phyloP scores from a whole-genome alignment of 1,139 yeast genomes.

The Pneumocystis carinii region DNA sequence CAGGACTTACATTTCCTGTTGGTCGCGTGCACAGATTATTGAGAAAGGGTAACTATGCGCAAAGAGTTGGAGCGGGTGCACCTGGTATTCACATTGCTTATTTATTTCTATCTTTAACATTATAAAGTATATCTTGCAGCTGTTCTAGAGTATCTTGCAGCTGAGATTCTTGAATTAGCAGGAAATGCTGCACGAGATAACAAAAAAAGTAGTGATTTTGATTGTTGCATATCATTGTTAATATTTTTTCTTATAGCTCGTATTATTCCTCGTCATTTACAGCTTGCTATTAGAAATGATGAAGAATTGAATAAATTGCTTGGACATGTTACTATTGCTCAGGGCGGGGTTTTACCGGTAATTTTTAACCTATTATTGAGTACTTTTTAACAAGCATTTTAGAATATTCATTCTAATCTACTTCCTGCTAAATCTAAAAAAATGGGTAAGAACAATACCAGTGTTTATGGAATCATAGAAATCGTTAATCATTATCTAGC shows the following conservation, averaged over 20 bases:
- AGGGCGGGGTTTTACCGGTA: slow-evolving; percentile 98
- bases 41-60: slow-evolving; percentile 66
- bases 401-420: slow-evolving; percentile 66
- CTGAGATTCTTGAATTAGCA: slow-evolving; percentile 93
- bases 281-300: slow-evolving; percentile 95
- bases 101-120: not conserved
- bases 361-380: slow-evolving; percentile 14
- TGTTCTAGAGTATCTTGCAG: slow-evolving; percentile 88
- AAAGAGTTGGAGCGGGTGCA: slow-evolving; percentile 34
- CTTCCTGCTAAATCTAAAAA: slow-evolving; percentile 70
- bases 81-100: slow-evolving; percentile 13
- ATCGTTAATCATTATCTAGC: not conserved
- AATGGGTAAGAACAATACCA: slow-evolving; percentile 13
- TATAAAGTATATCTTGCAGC: slow-evolving; percentile 83
- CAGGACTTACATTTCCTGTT: slow-evolving; percentile 98
- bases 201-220: slow-evolving; percentile 43
- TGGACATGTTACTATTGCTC: slow-evolving; percentile 90
- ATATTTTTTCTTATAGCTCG: slow-evolving; percentile 32
- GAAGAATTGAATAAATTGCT: slow-evolving; percentile 87
- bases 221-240: not conserved
- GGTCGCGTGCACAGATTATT: slow-evolving; percentile 97
- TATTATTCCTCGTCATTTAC: slow-evolving; percentile 97
- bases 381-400: not conserved
- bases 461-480: not conserved
- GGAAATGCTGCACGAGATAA: slow-evolving; percentile 99